Base-by-base conservation (phyloP, 164 flowering plant species). In the Pachysandra terminalis region DNA sequence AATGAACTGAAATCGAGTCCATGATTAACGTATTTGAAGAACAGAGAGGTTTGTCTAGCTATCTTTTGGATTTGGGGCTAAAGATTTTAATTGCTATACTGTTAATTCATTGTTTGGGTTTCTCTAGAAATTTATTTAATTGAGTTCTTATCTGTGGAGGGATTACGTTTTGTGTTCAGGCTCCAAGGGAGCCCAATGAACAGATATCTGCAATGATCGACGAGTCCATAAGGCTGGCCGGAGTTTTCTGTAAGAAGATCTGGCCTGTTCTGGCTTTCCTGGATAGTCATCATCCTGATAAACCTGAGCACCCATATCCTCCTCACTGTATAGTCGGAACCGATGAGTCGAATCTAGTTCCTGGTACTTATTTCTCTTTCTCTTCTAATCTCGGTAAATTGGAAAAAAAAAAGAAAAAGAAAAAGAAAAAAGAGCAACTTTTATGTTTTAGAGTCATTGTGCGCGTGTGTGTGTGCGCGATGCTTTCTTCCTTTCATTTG, bases 221-320 rank as follows among this genome's bases (percentile, higher is more conserved):
- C 2, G 94, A 91, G 68, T 68, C 90, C 0, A 87, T 66, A 65
- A 81, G 75, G 68, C 73, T 90, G 15, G 83, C 96, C 19, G 80
- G 70, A 78, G 71, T 66, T 24, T 94, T 94, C 77, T 85, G 91
- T 65, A 85, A 83, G 22, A 89, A 74, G 65, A 85, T 86, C 45
- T 91, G 91, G 96, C 98, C 97, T 21, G 65, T 94, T 27, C 78
- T 85, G 54, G 96, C 93, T 14, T 86, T 94, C 26, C 79, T 87
- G 56, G 98, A 94, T 72, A 68, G 90, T 35, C 98, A 94, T 77
- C 82, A 85, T 77, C 96, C 96, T 13, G 88, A 89, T 71, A 71
- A 90, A 68, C 96, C 96, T 0, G 97, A 90, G 83, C 90, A 75
- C 32, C 97, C 96, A 0, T 90, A 89, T 77, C 98, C 96, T 74